Percentiles rank a stretch among this genome's conserved stretches.
phyloP scores from a whole-genome alignment of 345 rosid genomes.

The Citrus glauca region DNA sequence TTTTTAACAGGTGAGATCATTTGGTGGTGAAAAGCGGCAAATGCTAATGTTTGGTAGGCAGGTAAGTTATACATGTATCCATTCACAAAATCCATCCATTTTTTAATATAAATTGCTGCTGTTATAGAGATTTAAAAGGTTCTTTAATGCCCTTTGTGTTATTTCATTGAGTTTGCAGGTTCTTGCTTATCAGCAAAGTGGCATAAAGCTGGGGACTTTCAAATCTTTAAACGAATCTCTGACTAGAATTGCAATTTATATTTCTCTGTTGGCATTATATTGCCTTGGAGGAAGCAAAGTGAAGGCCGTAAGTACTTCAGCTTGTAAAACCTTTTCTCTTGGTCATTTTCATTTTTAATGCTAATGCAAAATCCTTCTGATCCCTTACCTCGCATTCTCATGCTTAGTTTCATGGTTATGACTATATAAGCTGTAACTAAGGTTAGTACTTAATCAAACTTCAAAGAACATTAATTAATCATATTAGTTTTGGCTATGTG shows the following conservation, averaged over 20 bases:
- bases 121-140: neutral
- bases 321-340: conserved; percentile 20
- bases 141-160: conserved; percentile 16
- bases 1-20: conserved; percentile 82
- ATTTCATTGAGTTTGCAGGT: conserved; percentile 50
- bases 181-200: conserved; percentile 75
- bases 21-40: conserved; percentile 92
- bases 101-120: neutral
- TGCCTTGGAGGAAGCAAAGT: conserved; percentile 95
- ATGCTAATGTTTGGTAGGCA: conserved; percentile 80
- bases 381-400: neutral
- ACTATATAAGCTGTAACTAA: neutral
- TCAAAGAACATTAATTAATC: neutral
- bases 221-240: conserved; percentile 87
- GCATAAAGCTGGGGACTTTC: conserved; percentile 87
- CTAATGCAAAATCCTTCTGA: neutral
- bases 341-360: neutral
- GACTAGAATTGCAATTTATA: conserved; percentile 87
- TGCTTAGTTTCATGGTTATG: neutral
- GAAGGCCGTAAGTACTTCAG: conserved; percentile 69
- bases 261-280: conserved; percentile 82
- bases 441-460: neutral
- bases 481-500: neutral
- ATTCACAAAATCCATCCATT: neutral
- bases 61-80: conserved; percentile 39